These are phyloP conservation scores for Withania somnifera DNA, from an alignment of 305 asterid genomes.

Conservation along the genomic window DNA sequence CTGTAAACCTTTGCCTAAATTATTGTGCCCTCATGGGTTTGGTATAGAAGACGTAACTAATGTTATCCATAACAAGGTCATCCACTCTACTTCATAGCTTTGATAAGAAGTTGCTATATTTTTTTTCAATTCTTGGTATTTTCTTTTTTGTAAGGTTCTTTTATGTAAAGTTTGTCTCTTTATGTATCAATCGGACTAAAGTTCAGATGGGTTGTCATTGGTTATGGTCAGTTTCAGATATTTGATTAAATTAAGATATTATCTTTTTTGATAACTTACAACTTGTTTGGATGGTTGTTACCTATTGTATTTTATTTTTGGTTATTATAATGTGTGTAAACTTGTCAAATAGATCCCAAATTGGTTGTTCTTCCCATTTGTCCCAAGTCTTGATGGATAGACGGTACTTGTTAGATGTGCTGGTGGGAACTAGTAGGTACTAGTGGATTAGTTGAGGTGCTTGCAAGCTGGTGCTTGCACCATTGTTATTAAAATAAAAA, in stretches of 20 bases:
- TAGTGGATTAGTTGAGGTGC: not conserved
- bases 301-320: not conserved
- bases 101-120: not conserved
- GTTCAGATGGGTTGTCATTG: too few species aligned
- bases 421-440: not conserved
- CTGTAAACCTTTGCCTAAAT: not conserved
- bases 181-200: too few species aligned
- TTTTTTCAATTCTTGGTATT: not conserved
- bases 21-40: not conserved
- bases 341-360: not conserved
- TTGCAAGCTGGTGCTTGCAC: not conserved
- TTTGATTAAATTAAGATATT: too few species aligned
- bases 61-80: conserved; percentile 62
- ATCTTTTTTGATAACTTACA: not conserved
- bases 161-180: too few species aligned
- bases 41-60: not conserved
- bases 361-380: not conserved
- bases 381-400: not conserved
- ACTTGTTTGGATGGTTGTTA: not conserved
- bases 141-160: not conserved
- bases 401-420: not conserved
- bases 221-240: too few species aligned
- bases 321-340: not conserved
- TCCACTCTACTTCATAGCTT: not conserved
- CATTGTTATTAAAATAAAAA: not conserved